phyloP scores from a whole-genome alignment of 257 asterid genomes.

The Linaria vulgaris region DNA sequence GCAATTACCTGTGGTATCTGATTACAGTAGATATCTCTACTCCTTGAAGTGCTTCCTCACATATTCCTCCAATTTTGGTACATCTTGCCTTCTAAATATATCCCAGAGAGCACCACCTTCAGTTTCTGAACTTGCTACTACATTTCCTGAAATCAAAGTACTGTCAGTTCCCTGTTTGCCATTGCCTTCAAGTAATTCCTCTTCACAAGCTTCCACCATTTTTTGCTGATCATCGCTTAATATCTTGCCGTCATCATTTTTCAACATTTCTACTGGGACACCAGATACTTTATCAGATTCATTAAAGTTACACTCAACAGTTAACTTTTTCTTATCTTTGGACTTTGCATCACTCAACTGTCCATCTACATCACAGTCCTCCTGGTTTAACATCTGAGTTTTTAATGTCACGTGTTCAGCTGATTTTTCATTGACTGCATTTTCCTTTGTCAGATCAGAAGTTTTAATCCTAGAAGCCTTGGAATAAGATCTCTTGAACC shows the following conservation, averaged over 20 bases:
- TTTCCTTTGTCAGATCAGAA: slow-evolving; percentile 17
- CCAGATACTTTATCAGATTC: slow-evolving; percentile 19
- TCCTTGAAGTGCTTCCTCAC: slow-evolving; percentile 51
- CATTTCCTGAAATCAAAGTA: slow-evolving; percentile 21
- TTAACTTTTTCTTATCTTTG: slow-evolving; percentile 6
- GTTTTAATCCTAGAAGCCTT: slow-evolving; percentile 18
- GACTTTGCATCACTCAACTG: slow-evolving; percentile 14
- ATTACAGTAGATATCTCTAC: slow-evolving; percentile 49
- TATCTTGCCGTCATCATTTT: slow-evolving; percentile 10
- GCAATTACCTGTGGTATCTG: slow-evolving; percentile 56
- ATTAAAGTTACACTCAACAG: slow-evolving; percentile 16
- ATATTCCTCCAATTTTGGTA: slow-evolving; percentile 61
- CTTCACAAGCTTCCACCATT: slow-evolving; percentile 28
- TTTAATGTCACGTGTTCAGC: too few species aligned
- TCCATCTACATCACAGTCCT: slow-evolving; percentile 15
- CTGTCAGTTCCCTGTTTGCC: slow-evolving; percentile 19
- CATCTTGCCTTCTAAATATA: slow-evolving; percentile 81
- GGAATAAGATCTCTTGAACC: slow-evolving; percentile 22
- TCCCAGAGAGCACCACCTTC: slow-evolving; percentile 92
- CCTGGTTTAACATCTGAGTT: too few species aligned
- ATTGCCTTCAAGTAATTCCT: slow-evolving; percentile 13
- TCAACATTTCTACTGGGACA: slow-evolving; percentile 14
- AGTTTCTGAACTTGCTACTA: slow-evolving; percentile 33
- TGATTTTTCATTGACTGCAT: too few species aligned
- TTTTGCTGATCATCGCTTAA: slow-evolving; percentile 19